Conservation (phyloP, 148 eudicot species). For the Fagopyrum tataricum region DNA sequence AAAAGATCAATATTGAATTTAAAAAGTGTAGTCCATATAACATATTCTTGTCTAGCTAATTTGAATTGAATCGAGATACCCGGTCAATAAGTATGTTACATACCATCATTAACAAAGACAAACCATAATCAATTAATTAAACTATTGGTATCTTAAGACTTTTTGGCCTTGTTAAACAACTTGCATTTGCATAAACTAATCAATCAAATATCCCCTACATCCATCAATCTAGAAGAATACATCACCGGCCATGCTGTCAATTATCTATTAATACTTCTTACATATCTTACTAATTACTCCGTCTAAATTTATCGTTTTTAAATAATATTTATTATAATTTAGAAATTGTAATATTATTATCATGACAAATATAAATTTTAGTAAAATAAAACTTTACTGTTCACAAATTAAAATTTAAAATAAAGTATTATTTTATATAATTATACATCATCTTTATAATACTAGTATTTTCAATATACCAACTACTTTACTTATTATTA, state of each 20-base stretch:
- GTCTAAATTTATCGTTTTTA: no score
- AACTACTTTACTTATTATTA: no score
- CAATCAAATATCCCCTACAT: background rate
- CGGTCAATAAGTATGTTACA: background rate
- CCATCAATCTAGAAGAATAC: background rate
- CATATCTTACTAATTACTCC: background rate
- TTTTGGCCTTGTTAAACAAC: background rate
- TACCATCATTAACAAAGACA: slow-evolving; percentile 6
- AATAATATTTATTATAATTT: no score
- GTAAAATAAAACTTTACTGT: no score
- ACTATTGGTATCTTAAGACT: background rate
- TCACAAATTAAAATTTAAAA: no score
- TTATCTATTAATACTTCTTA: background rate
- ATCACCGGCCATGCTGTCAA: background rate
- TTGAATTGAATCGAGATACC: background rate
- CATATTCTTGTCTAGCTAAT: background rate
- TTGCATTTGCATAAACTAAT: background rate
- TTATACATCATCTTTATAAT: no score
- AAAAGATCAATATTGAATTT: no score
- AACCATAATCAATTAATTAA: background rate
- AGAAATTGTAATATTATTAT: no score
- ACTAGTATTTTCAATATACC: no score
- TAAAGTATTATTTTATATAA: no score
- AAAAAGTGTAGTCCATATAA: no score
- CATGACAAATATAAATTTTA: no score